phyloP scores from a whole-genome alignment of 2,329 filamentous ascomycete species.

The Claviceps maximensis region DNA sequence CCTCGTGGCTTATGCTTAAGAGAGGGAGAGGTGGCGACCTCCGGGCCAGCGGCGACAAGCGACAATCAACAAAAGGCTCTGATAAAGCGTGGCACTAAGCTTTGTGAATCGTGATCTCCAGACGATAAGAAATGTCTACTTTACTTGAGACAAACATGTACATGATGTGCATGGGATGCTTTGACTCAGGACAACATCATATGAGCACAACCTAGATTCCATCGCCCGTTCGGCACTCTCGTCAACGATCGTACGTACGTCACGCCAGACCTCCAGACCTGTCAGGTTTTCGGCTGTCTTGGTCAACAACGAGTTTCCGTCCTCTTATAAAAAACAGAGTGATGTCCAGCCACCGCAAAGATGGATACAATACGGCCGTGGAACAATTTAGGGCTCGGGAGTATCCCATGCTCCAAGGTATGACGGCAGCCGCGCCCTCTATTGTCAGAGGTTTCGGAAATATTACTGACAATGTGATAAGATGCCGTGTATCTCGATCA shows the following conservation, averaged over 20 bases:
- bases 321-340: background rate
- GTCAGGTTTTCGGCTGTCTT: background rate
- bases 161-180: background rate
- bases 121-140: background rate
- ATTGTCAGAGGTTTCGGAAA: background rate
- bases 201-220: background rate
- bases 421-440: background rate
- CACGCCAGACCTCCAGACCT: no score
- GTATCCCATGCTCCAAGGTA: constrained; percentile 59
- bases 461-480: constrained; percentile 19
- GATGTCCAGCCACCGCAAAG: background rate
- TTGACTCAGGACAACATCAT: background rate
- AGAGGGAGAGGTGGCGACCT: constrained; percentile 21
- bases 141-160: background rate
- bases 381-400: constrained; percentile 45
- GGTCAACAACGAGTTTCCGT: background rate
- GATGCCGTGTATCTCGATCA: constrained; percentile 79
- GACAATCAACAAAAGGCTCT: background rate
- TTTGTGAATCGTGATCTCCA: background rate
- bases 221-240: background rate
- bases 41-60: constrained; percentile 10
- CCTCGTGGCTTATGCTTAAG: background rate
- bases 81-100: background rate
- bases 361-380: constrained; percentile 42
- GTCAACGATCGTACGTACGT: background rate